Conservation (phyloP, 805 yeast genomes). For the Kluyveromyces dobzhanskii region DNA sequence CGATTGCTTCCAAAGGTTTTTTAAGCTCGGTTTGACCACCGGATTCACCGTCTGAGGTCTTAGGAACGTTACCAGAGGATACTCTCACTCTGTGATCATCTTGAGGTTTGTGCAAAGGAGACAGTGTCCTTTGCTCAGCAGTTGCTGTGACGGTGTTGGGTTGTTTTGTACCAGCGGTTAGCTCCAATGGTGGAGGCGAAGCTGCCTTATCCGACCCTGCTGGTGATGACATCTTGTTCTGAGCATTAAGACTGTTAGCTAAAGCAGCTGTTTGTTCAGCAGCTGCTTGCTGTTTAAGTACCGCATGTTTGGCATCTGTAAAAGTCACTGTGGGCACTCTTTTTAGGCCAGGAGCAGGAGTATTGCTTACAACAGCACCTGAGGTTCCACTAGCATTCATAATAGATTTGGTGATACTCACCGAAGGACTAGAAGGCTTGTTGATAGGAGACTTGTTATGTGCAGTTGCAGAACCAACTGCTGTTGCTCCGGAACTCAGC, state of each 20-base stretch:
- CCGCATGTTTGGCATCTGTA: conserved; percentile 18
- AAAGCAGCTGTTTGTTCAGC: conserved; percentile 9
- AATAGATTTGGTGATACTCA: conserved; percentile 24
- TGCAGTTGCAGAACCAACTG: conserved; percentile 2
- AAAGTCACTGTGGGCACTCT: conserved; percentile 27
- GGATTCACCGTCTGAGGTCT: background rate
- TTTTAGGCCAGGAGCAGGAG: conserved; percentile 27
- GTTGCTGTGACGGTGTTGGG: background rate
- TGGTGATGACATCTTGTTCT: background rate
- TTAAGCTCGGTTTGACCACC: background rate
- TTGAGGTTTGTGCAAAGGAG: background rate
- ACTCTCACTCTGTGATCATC: background rate
- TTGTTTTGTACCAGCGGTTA: background rate
- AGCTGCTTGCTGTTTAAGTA: conserved; percentile 11
- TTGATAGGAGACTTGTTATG: conserved; percentile 10
- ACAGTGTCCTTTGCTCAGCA: background rate
- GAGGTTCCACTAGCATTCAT: conserved; percentile 29
- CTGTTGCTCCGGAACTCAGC: background rate
- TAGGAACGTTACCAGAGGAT: background rate
- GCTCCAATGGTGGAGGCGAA: conserved; percentile 3
- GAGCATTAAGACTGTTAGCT: background rate
- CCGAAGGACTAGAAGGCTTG: conserved; percentile 20
- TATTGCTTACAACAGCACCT: conserved; percentile 27
- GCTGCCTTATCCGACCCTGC: background rate
- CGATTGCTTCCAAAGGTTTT: background rate